phyloP scores from a whole-genome alignment of 2,329 filamentous ascomycete species.

The Cryphonectria parasitica region DNA sequence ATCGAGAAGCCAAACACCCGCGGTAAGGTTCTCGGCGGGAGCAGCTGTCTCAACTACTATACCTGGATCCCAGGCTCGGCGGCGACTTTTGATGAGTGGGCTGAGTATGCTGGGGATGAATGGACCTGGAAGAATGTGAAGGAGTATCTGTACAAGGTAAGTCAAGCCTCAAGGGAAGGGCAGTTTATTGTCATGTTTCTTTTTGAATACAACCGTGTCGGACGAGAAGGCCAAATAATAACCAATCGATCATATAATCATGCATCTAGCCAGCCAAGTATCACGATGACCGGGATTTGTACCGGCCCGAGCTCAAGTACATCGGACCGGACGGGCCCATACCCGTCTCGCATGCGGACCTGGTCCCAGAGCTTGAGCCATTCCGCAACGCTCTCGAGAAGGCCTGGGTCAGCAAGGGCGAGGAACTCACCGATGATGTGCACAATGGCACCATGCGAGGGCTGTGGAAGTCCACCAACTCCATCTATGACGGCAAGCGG shows the following conservation, averaged over 20 bases:
- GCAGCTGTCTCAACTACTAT: conserved; percentile 64
- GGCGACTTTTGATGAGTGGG: conserved; percentile 67
- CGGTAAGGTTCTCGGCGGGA: conserved; percentile 63
- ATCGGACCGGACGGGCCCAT: conserved; percentile 57
- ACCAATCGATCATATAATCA: neutral
- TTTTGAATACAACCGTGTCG: too few relatives aligned
- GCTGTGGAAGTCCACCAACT: conserved; percentile 56
- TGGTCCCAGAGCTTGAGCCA: conserved; percentile 53
- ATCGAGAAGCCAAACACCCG: conserved; percentile 67
- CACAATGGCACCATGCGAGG: conserved; percentile 60
- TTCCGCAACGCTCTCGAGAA: conserved; percentile 55
- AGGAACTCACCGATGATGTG: conserved; percentile 56
- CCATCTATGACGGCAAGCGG: conserved; percentile 61
- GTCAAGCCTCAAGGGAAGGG: neutral
- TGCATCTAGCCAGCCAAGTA: conserved; percentile 49
- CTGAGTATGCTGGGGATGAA: conserved; percentile 71
- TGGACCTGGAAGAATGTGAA: conserved; percentile 61
- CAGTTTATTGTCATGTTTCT: too few relatives aligned
- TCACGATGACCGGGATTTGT: conserved; percentile 56
- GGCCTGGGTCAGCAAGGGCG: conserved; percentile 58
- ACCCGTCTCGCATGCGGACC: conserved; percentile 56
- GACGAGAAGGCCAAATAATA: neutral
- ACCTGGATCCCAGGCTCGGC: conserved; percentile 64
- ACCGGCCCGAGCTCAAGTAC: conserved; percentile 49
- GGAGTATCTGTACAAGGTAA: conserved; percentile 57